phyloP scores from a whole-genome alignment of 2,329 filamentous ascomycete genomes.

The Trematosphaeria pertusa region DNA sequence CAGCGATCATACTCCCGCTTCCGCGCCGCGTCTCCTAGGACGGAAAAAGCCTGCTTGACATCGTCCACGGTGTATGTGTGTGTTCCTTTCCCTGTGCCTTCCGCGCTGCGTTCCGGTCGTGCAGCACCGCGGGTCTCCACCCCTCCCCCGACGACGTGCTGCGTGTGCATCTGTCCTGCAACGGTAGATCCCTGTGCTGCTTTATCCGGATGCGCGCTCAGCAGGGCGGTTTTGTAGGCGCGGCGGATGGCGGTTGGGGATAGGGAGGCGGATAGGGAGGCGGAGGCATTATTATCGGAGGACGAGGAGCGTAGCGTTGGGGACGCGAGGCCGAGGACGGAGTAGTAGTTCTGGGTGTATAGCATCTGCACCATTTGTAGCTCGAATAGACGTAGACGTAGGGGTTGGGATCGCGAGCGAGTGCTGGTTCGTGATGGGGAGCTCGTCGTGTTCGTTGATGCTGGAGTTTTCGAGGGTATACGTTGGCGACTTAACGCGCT shows the following conservation, averaged over 20 bases:
- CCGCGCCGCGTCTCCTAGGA: conserved; percentile 53
- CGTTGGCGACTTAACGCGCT: too few relatives aligned
- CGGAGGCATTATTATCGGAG: neutral
- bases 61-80: conserved; percentile 59
- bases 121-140: neutral
- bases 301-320: conserved; percentile 5
- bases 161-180: too few relatives aligned
- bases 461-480: too few relatives aligned
- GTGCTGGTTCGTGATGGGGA: too few relatives aligned
- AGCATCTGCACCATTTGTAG: conserved; percentile 15
- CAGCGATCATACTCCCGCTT: conserved; percentile 53
- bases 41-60: conserved; percentile 65
- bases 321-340: conserved; percentile 28
- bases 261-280: neutral
- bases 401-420: too few relatives aligned
- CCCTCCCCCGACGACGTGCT: too few relatives aligned
- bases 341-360: conserved; percentile 42
- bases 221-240: conserved; percentile 64
- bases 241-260: conserved; percentile 18
- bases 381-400: neutral
- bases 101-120: neutral
- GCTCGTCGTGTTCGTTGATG: too few relatives aligned
- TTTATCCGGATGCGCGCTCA: conserved; percentile 68
- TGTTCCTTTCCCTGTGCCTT: neutral
- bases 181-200: too few relatives aligned